Conservation (phyloP, 257 asterid species). For the Fraxinus americana region DNA sequence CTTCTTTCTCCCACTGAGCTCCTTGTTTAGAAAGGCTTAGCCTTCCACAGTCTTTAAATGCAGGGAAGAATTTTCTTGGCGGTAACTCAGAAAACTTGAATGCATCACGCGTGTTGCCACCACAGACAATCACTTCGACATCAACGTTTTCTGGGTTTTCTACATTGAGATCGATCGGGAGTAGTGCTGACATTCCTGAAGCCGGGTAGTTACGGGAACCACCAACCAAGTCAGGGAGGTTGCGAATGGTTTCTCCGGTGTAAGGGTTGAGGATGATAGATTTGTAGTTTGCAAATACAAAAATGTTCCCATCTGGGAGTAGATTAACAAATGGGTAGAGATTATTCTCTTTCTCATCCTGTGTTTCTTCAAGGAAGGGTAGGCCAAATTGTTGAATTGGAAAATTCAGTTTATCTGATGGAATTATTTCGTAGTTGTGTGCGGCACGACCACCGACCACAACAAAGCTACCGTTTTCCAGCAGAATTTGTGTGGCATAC, state of each 20-base stretch:
- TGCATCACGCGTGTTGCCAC: conserved; percentile 69
- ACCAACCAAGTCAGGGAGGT: conserved; percentile 60
- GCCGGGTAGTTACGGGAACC: conserved; percentile 85
- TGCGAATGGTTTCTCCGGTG: conserved; percentile 52
- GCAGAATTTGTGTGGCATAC: conserved; percentile 58
- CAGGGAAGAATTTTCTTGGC: conserved; percentile 52
- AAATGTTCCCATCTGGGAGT: conserved; percentile 84
- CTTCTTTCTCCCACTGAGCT: conserved; percentile 67
- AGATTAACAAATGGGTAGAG: conserved; percentile 85
- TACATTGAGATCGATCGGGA: conserved; percentile 56
- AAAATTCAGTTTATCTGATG: conserved; percentile 50
- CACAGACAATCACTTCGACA: conserved; percentile 69
- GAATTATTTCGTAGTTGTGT: conserved; percentile 66
- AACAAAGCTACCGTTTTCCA: conserved; percentile 62
- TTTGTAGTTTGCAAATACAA: conserved; percentile 69
- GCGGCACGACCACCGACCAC: conserved; percentile 79
- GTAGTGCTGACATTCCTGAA: conserved; percentile 75
- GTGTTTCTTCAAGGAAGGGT: conserved; percentile 58
- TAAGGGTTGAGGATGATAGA: conserved; percentile 64
- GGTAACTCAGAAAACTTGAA: conserved; percentile 40
- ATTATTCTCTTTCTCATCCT: conserved; percentile 68
- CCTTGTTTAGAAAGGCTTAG: conserved; percentile 31
- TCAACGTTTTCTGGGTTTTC: background rate
- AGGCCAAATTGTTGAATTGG: conserved; percentile 41
- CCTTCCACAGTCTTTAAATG: conserved; percentile 71